Base-by-base conservation (phyloP, 2,329 filamentous ascomycete species). In the Phialophora chinensis region DNA sequence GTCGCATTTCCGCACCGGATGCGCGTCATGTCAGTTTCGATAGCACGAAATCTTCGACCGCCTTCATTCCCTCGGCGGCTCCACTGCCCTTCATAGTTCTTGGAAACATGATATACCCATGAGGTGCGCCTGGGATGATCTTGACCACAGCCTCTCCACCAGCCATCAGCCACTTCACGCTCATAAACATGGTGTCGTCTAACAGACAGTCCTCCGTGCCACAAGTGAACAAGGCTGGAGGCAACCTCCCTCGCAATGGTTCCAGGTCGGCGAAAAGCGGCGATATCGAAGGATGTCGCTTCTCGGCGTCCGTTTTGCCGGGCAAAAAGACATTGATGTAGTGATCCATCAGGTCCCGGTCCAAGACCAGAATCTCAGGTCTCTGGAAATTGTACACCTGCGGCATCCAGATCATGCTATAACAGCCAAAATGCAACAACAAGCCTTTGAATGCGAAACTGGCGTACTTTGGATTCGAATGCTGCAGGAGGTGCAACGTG, bases 171-270 rank as follows among this genome's bases (percentile, higher is more conserved):
- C 85, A 87, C 75, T 85, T 86, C 12, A 79, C 76, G 5, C 79
- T 79, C 85, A 87, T 87, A 44, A 83, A 75, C 59, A 85, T 75
- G 25, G 77, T 83, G 69, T 85, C 83, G 70, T 85, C 83, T 1
- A 87, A 70, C 64, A 87, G 68, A 12, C 79, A 79, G 73, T 87
- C 85, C 65, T 84, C 79, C 4, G 84, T 86, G 0, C 86, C 85
- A 68, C 82, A 84, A 0, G 81, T 81, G 66, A 87, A 87, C 38
- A 87, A 71, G 7, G 85, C 85, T 0, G 81, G 80, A n/a, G 85
- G 85, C 27, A 86, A 73, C 73, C 72, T 58, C 3, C 66, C 69
- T 20, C 69, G 42, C 76, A 72, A 66, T 31, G 72, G 65, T 11
- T 69, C 73, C 17, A 83, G 54, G 64, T 86, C 78, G n/a, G 80